Percentiles rank a stretch among this genome's conserved stretches.
Conservation (phyloP, 345 rosid species). For the Brassica napus region DNA sequence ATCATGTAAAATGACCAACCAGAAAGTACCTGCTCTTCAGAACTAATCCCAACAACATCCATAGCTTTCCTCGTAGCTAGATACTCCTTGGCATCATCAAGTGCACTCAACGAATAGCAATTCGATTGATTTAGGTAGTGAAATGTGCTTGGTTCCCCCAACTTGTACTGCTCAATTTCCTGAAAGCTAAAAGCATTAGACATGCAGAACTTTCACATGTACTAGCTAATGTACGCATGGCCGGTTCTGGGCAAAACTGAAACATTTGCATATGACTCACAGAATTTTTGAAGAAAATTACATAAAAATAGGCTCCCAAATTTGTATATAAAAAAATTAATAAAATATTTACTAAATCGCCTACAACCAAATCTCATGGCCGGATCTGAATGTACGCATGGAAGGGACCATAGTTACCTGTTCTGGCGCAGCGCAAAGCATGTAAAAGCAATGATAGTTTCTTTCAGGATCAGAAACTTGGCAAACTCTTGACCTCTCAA, state of each 20-base stretch:
- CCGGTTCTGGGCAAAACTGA: no score
- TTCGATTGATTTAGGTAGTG: slow-evolving; percentile 91
- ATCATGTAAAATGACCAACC: slow-evolving; percentile 1
- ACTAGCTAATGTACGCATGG: no score
- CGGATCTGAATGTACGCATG: neutral
- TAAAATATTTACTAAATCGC: no score
- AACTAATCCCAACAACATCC: slow-evolving; percentile 87
- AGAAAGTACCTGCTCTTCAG: slow-evolving; percentile 73
- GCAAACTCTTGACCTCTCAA: slow-evolving; percentile 98
- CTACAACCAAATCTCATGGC: no score
- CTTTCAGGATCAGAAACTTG: slow-evolving; percentile 99
- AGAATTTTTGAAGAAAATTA: neutral
- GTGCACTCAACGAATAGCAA: slow-evolving; percentile 66
- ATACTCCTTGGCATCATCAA: slow-evolving; percentile 83
- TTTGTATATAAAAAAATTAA: no score
- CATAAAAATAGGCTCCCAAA: no score
- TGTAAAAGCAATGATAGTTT: slow-evolving; percentile 97
- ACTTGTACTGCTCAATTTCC: slow-evolving; percentile 70
- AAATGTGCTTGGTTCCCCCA: slow-evolving; percentile 79
- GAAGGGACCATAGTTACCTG: slow-evolving; percentile 56
- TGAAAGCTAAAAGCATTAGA: slow-evolving; percentile 31
- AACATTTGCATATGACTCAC: no score
- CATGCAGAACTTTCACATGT: slow-evolving; percentile 5
- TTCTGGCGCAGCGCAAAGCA: slow-evolving; percentile 94
- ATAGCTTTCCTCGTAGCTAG: slow-evolving; percentile 81